Base-by-base conservation (phyloP, 2,329 filamentous ascomycete species). In the Raffaelea ambrosiae region DNA sequence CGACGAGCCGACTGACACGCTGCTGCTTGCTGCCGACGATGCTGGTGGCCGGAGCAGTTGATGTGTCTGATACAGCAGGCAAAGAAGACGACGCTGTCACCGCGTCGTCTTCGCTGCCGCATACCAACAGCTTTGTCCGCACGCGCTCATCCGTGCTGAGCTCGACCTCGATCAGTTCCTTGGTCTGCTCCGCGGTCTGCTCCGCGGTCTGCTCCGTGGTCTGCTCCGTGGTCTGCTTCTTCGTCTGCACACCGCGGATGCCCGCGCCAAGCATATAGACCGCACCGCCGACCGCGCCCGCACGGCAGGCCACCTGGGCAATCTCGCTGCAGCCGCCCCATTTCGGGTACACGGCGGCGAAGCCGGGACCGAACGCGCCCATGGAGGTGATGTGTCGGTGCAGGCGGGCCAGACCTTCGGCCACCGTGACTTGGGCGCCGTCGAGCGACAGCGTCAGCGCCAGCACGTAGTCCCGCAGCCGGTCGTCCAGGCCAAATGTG, bases 241-340 rank as follows among this genome's bases (percentile, higher is more conserved):
- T 63, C 13, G 35, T 21, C 9, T 40, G 29, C 18, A 51, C 40
- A 3, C 40, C 46, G 13, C 23, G 38, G 47, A 93, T 69, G 10
- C 81, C 81, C 43, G 83, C 84, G 40, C 82, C 85, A 16, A 97
- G 77, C 63, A 95, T 87, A 66, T 97, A 97, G 3, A 94, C 79
- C 11, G 83, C 88, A 43, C 93, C 93, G 33, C 91, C 91, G 7
- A 98, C 93, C 19, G 91, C 91, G 52, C 84, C 83, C 36, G 91
- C 88, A 56, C 91, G 85, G 62, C 93, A 97, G 4, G 83, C 87
- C 21, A 95, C 89, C 69, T 98, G 91, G 26, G 86, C 81, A 51
- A 97, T 81, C 66, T 98, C 91, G 29, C 88, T 85, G 42, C 86
- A 73, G 23, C 91, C 89, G 42, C 91, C 91, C 84, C 89, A 98